phyloP scores from a whole-genome alignment of 2,329 filamentous ascomycete genomes.

The Pseudogymnoascus sp. region DNA sequence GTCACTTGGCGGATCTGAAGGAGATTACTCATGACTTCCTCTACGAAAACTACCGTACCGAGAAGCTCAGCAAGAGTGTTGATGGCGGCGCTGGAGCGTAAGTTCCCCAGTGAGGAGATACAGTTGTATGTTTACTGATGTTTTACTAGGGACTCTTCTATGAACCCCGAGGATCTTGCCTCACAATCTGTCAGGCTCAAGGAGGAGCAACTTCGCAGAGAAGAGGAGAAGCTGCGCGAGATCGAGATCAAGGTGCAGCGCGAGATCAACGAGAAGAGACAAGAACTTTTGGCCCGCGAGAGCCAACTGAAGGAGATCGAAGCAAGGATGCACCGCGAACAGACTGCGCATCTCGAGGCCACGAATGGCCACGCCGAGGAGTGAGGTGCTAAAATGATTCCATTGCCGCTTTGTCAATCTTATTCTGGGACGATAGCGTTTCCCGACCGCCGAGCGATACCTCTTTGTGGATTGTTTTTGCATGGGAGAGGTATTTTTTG shows the following conservation, averaged over 20 bases:
- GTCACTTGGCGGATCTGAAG: conserved; percentile 95
- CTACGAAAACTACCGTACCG: conserved; percentile 99
- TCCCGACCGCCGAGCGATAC: conserved; percentile 10
- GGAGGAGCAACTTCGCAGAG: conserved; percentile 97
- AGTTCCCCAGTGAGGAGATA: conserved; percentile 35
- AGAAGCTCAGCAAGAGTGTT: conserved; percentile 99
- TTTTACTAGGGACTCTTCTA: conserved; percentile 63
- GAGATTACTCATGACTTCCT: conserved; percentile 99
- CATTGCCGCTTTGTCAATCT: conserved; percentile 6
- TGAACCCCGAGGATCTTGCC: conserved; percentile 96
- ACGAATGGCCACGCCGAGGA: conserved; percentile 22
- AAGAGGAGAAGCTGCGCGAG: conserved; percentile 99
- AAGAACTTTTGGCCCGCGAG: conserved; percentile 94
- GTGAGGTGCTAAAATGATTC: conserved; percentile 4
- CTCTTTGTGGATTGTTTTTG: conserved; percentile 6
- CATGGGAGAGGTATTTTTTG: conserved; percentile 8
- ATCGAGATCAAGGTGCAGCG: conserved; percentile 99
- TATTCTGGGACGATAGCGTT: conserved; percentile 7
- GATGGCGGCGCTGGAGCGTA: conserved; percentile 84
- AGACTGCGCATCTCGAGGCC: conserved; percentile 44
- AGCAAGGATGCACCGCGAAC: conserved; percentile 89
- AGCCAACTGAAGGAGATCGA: conserved; percentile 98
- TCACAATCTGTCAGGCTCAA: conserved; percentile 97
- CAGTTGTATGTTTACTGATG: conserved; percentile 29
- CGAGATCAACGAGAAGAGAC: conserved; percentile 99